Percentiles rank a stretch among this genome's conserved stretches.
Evolutionary conservation across 441 rosid genomes (phyloP).

Genomic region (Dalechampia spathulata): DNA sequence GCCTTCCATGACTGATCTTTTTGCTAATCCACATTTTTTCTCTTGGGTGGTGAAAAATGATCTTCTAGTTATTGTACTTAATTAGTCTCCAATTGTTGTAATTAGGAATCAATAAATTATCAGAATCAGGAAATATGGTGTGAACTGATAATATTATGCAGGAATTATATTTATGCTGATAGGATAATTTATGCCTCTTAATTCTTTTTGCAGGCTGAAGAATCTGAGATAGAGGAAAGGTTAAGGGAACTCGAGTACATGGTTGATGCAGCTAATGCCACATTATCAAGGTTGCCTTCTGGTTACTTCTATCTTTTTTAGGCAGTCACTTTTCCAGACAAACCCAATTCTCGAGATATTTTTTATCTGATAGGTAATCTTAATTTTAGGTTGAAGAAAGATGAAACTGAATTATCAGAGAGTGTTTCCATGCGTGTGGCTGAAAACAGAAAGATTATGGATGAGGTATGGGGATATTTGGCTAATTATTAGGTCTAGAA

Average conservation of each 20-base stretch:
- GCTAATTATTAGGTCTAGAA: constrained; percentile 7
- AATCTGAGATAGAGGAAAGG: constrained; percentile 66
- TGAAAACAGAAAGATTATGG: constrained; percentile 45
- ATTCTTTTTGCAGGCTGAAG: constrained; percentile 59
- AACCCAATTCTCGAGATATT: too few species aligned
- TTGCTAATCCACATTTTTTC: background rate
- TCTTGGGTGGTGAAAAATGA: background rate
- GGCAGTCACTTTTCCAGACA: too few species aligned
- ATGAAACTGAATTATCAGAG: constrained; percentile 50
- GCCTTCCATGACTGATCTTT: background rate
- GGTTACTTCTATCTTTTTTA: too few species aligned
- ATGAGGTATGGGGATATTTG: constrained; percentile 48
- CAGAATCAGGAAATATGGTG: background rate
- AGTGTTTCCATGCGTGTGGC: constrained; percentile 27
- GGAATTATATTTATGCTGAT: background rate
- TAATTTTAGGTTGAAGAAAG: constrained; percentile 57
- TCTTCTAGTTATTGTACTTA: background rate
- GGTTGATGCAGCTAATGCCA: constrained; percentile 45
- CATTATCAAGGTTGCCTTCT: constrained; percentile 44
- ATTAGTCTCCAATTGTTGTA: background rate
- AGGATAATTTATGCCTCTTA: background rate
- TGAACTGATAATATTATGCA: background rate
- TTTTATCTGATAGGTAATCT: constrained; percentile 8
- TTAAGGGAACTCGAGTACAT: constrained; percentile 48
- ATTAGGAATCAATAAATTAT: background rate